phyloP scores from a whole-genome alignment of 148 eudicot species.

The Rhododendron vialii region DNA sequence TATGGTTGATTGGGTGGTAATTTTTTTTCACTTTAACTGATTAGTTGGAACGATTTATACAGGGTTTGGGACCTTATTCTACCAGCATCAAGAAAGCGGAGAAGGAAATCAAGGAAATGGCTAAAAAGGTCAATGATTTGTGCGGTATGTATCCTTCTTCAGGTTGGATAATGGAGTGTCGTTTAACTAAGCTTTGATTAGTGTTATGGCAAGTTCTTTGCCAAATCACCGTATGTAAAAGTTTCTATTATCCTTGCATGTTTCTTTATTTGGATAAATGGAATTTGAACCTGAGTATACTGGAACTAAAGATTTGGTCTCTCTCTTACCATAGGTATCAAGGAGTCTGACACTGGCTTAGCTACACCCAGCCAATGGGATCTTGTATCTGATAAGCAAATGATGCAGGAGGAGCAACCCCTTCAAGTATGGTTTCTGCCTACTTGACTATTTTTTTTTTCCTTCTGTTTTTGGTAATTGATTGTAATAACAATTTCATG shows the following conservation, averaged over 20 bases:
- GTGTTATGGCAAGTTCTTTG: not conserved
- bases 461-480: not conserved
- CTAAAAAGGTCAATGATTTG: slow-evolving; percentile 84
- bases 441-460: not conserved
- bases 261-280: not conserved
- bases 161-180: not conserved
- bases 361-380: slow-evolving; percentile 99
- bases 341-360: slow-evolving; percentile 97
- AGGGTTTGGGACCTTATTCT: slow-evolving; percentile 94
- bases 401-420: slow-evolving; percentile 99
- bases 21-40: not conserved
- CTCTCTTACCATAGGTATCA: slow-evolving; percentile 50
- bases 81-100: slow-evolving; percentile 61
- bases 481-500: slow-evolving; percentile 1
- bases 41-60: slow-evolving; percentile 10
- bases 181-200: not conserved
- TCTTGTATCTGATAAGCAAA: slow-evolving; percentile 96
- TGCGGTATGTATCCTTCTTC: slow-evolving; percentile 48
- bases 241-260: not conserved
- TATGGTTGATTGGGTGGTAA: not conserved
- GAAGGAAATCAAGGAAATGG: slow-evolving; percentile 82
- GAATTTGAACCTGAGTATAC: not conserved
- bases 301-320: slow-evolving; percentile 1
- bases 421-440: slow-evolving; percentile 59
- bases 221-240: not conserved